Evolutionary conservation across 148 eudicot genomes (phyloP), one percentile per base, ranked within the genome.

Genomic region (Rhododendron ferrugineum): DNA sequence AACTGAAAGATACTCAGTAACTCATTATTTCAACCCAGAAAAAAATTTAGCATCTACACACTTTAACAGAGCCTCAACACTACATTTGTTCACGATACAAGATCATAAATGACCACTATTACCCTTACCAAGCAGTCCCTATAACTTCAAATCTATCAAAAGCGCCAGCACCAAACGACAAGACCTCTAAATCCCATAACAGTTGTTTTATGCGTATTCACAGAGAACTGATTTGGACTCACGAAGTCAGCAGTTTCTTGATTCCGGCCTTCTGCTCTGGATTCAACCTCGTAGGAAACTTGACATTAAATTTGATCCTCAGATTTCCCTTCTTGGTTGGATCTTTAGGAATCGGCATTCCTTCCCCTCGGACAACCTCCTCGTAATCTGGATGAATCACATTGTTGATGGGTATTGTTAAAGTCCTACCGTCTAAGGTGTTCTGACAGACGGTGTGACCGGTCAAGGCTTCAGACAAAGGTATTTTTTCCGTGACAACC

Each of bases 271-370:
- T 94, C 90, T 93, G 95, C 47, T 89, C 91, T 5, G 87, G 47
- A 7, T 89, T 92, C 85, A 93, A 83, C 77, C 91, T 87, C 3
- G 90, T 70, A 2, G 97, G 97, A 74, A 94, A 94, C 88, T 92
- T 92, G 83, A 92, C 84, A 81, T 92, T 89, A 32, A 94, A 94
- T 79, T 94, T 94, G 81, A 94, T 89, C 87, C 92, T 90, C 85
- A 94, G 72, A 74, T 94, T 90, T 46, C 97, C 97, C 73, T 83
- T 92, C 89, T 81, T 92, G 0, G 86, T 86, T 1, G 95, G 94
- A 42, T 94, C 97, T 88, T 94, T 94, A 0, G 94, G 90, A 11
- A 93, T 42, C 0, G 95, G 95, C 97, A 94, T 94, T 40, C 97
- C 97, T 89, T 94, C 97, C 60, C 88, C 85, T 10, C 85, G 89